Evolutionary conservation across 805 yeast species (phyloP).

Genomic region (Teunomyces panamensis): DNA sequence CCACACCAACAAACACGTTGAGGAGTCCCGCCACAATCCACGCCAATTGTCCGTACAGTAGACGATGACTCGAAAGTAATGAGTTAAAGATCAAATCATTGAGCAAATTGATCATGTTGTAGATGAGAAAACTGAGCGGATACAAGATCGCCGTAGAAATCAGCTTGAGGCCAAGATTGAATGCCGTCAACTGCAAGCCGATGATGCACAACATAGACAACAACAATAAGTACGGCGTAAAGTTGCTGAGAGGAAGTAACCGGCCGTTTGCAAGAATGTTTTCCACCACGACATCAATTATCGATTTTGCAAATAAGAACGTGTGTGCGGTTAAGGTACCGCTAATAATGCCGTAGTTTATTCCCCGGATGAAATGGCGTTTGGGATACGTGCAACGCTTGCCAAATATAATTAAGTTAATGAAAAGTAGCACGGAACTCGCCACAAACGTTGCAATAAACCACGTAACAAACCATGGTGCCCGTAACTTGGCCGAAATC

Average conservation of each 20-base stretch:
- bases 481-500: slow-evolving; percentile 34
- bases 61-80: slow-evolving; percentile 42
- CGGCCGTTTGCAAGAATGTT: slow-evolving; percentile 31
- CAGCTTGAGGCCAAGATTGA: slow-evolving; percentile 69
- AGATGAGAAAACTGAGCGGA: slow-evolving; percentile 82
- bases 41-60: slow-evolving; percentile 48
- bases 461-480: slow-evolving; percentile 59
- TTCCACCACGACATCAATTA: slow-evolving; percentile 64
- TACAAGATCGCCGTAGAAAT: slow-evolving; percentile 76
- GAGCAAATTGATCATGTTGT: slow-evolving; percentile 60
- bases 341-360: slow-evolving; percentile 61
- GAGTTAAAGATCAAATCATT: slow-evolving; percentile 58
- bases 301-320: slow-evolving; percentile 77
- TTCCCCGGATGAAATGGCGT: slow-evolving; percentile 48
- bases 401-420: slow-evolving; percentile 15
- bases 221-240: slow-evolving; percentile 45
- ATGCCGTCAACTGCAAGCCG: slow-evolving; percentile 64
- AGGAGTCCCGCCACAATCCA: slow-evolving; percentile 45
- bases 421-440: slow-evolving; percentile 21
- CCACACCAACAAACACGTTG: slow-evolving; percentile 65
- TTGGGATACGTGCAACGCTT: slow-evolving; percentile 6
- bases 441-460: slow-evolving; percentile 32
- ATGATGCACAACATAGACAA: slow-evolving; percentile 58
- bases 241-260: slow-evolving; percentile 22
- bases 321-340: slow-evolving; percentile 87